Evolutionary conservation across 1,139 yeast genomes (phyloP), one percentile per base, ranked within the genome.

Genomic region (Blastobotrys indianensis): DNA sequence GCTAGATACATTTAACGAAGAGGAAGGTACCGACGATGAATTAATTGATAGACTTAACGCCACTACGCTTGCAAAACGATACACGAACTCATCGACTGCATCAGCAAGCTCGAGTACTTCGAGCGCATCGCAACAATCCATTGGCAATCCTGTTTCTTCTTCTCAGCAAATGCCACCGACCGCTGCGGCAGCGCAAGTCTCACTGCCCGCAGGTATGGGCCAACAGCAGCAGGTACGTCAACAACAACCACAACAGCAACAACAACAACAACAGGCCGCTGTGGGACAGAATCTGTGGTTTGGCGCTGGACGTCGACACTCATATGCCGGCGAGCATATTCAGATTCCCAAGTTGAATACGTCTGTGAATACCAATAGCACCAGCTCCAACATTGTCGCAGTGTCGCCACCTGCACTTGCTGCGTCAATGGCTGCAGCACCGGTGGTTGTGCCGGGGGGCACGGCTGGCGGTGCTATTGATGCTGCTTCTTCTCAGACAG

Each of bases 301-400:
- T 6, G 53, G 50, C 0, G 25, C 25, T 20, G 54, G 55, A 11
- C 37, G 59, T 33, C 45, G 59, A n/a, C 59, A 56, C 42, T 53
- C 57, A n/a, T 56, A 56, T 38, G 60, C 60, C 15, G 60, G 57
- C 10, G 59, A 55, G 32, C 45, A 42, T 17, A 38, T 44, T 12
- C 20, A 42, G 10, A 29, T 23, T 39, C 15, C 33, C 15, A 31
- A 31, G 5, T 31, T 13, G 15, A n/a, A n/a, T 31, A 31, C 12
- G 5, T n/a, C 33, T 5, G 33, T 31, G 5, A 31, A 31, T 9
- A 5, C 12, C 7, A n/a, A 31, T 5, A 31, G 5, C 33, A 20
- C 25, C 25, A 20, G 5, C 33, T 31, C 33, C 8, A n/a, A n/a
- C n/a, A 8, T 13, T 13, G 33, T 8, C 33, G 15, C 15, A 4